A percentile compares a stretch with the other conserved stretches of the same genome.
Evolutionary conservation across 345 rosid genomes (phyloP).

Genomic region (Noccaea caerulescens): DNA sequence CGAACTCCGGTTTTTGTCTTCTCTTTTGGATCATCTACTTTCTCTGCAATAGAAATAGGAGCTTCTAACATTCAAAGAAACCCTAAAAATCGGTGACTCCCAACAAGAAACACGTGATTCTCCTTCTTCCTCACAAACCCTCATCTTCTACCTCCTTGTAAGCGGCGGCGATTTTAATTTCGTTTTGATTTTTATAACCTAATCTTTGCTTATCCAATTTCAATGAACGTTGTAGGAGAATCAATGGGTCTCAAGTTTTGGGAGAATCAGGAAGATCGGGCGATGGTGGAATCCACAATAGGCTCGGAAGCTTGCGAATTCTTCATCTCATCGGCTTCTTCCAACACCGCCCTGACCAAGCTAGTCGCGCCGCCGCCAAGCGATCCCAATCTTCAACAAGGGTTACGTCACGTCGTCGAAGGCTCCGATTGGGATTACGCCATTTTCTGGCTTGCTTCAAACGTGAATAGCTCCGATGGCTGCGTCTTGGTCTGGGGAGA

Average conservation of each 20-base stretch:
- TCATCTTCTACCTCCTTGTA: conserved; percentile 20
- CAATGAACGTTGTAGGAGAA: conserved; percentile 27
- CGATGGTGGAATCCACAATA: conserved; percentile 72
- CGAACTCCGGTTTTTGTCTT: conserved; percentile 10
- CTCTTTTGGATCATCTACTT: conserved; percentile 1
- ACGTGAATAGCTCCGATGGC: conserved; percentile 68
- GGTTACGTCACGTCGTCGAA: conserved; percentile 64
- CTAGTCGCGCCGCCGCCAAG: conserved; percentile 56
- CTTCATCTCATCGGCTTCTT: conserved; percentile 60
- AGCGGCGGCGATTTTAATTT: conserved; percentile 7
- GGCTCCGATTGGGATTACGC: conserved; percentile 82
- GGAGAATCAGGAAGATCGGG: conserved; percentile 66
- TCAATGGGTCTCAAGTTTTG: conserved; percentile 75
- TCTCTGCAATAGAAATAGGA: not conserved
- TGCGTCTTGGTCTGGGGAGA: conserved; percentile 81
- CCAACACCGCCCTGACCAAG: conserved; percentile 44
- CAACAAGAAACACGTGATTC: conserved; percentile 41
- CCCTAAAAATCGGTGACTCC: conserved; percentile 14
- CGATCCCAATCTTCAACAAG: conserved; percentile 64
- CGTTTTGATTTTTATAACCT: not conserved
- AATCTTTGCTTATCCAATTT: not conserved
- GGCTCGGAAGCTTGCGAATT: conserved; percentile 78
- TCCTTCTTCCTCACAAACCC: conserved; percentile 8
- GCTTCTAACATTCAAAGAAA: conserved; percentile 24
- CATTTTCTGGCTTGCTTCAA: conserved; percentile 67